Percentiles rank a stretch among this genome's conserved stretches.
These are phyloP conservation scores for Tetrahymena malaccensis DNA, from an alignment of 73 alveolate genomes.

Conservation along the genomic window DNA sequence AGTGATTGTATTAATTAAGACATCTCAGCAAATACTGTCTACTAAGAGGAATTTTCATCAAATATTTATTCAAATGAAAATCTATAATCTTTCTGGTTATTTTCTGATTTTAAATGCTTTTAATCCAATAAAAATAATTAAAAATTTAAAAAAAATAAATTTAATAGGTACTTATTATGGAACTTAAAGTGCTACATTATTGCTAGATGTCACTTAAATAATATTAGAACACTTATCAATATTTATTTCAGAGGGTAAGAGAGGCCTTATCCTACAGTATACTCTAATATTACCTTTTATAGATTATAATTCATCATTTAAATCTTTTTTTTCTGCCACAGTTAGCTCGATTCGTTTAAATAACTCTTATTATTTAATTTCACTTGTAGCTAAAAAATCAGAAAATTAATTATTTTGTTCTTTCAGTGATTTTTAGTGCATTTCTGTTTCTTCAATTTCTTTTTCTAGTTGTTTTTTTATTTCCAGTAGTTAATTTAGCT, in stretches of 20 bases:
- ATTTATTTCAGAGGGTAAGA: not conserved
- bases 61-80: not conserved
- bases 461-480: not conserved
- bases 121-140: no score
- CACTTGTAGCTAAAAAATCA: not conserved
- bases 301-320: not conserved
- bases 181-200: not conserved
- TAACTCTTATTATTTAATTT: not conserved
- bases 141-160: no score
- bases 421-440: not conserved
- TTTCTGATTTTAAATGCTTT: not conserved
- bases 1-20: conserved; percentile 24
- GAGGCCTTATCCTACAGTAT: conserved; percentile 86
- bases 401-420: not conserved
- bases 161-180: not conserved
- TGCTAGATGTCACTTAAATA: not conserved
- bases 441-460: not conserved
- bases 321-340: not conserved
- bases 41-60: not conserved
- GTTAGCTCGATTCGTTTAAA: not conserved
- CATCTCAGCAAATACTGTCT: not conserved
- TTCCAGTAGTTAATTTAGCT: not conserved
- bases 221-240: not conserved
- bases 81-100: not conserved
- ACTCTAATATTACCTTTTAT: conserved; percentile 89